phyloP scores from a whole-genome alignment of 2,329 filamentous ascomycete species.

The Exophiala viscosa region DNA sequence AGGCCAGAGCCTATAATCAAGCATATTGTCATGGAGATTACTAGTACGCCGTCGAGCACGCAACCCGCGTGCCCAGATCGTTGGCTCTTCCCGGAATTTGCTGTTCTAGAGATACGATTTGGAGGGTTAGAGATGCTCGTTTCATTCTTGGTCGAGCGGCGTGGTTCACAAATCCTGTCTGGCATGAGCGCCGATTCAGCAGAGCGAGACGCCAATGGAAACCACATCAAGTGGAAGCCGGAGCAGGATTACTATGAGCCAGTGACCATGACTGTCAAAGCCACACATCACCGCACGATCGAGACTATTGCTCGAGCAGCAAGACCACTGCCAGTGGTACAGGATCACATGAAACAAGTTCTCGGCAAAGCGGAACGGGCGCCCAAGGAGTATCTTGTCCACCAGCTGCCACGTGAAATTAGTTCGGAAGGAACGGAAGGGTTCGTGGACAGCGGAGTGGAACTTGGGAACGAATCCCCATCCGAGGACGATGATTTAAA shows the following conservation, averaged over 20 bases:
- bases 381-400: slow-evolving; percentile 53
- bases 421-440: slow-evolving; percentile 13
- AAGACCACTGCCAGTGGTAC: slow-evolving; percentile 51
- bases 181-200: background rate
- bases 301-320: slow-evolving; percentile 56
- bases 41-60: slow-evolving; percentile 35
- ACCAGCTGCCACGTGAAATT: slow-evolving; percentile 50
- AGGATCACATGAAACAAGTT: slow-evolving; percentile 53
- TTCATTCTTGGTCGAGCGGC: slow-evolving; percentile 46
- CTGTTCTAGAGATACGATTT: slow-evolving; percentile 40
- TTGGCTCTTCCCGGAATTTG: slow-evolving; percentile 48
- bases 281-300: slow-evolving; percentile 50
- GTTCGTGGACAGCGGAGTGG: slow-evolving; percentile 29
- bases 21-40: slow-evolving; percentile 47
- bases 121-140: slow-evolving; percentile 42
- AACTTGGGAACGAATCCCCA: slow-evolving; percentile 22
- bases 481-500: slow-evolving; percentile 29
- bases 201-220: slow-evolving; percentile 2
- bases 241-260: slow-evolving; percentile 49
- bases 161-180: slow-evolving; percentile 29
- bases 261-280: slow-evolving; percentile 56
- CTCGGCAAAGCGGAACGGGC: slow-evolving; percentile 57
- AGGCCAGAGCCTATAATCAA: slow-evolving; percentile 42
- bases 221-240: slow-evolving; percentile 35
- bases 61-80: slow-evolving; percentile 45